Conservation (phyloP, 108 stramenopile species). For the Fragilariopsis cylindrus region DNA sequence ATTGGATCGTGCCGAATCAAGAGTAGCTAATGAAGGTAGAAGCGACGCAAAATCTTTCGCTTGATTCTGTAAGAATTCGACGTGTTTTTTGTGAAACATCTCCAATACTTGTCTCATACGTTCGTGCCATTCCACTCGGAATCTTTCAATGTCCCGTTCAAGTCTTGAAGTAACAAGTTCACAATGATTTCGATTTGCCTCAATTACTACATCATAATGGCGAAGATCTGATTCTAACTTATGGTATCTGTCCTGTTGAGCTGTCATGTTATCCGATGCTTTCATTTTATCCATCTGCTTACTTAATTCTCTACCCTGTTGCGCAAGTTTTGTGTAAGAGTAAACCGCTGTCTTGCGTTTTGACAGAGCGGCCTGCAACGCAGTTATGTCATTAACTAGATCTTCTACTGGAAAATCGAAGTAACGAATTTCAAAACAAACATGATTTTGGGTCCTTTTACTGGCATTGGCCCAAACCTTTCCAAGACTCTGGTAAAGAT, state of each 20-base stretch:
- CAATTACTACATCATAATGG: constrained; percentile 16
- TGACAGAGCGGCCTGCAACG: constrained; percentile 31
- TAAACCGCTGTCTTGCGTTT: constrained; percentile 30
- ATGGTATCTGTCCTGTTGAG: constrained; percentile 23
- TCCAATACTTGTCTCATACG: constrained; percentile 35
- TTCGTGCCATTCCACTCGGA: constrained; percentile 39
- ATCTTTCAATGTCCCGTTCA: constrained; percentile 31
- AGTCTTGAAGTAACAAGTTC: constrained; percentile 32
- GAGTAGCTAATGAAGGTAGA: constrained; percentile 9
- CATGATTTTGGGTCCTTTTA: constrained; percentile 18
- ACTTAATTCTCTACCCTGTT: constrained; percentile 20
- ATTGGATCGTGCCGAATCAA: constrained; percentile 15
- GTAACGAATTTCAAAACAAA: constrained; percentile 7
- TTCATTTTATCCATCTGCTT: constrained; percentile 34
- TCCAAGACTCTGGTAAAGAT: constrained; percentile 36
- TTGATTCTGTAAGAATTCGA: constrained; percentile 22
- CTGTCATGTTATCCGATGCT: constrained; percentile 1
- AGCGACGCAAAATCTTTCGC: constrained; percentile 18
- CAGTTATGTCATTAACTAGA: constrained; percentile 33
- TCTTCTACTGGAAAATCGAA: constrained; percentile 35
- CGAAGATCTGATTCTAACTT: constrained; percentile 29
- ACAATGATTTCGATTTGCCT: constrained; percentile 15
- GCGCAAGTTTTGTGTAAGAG: constrained; percentile 25
- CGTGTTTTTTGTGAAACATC: constrained; percentile 32
- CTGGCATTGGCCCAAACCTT: constrained; percentile 27